These are phyloP conservation scores for Neohortaea acidophila DNA, from an alignment of 495 filamentous ascomycete genomes.

Conservation along the genomic window DNA sequence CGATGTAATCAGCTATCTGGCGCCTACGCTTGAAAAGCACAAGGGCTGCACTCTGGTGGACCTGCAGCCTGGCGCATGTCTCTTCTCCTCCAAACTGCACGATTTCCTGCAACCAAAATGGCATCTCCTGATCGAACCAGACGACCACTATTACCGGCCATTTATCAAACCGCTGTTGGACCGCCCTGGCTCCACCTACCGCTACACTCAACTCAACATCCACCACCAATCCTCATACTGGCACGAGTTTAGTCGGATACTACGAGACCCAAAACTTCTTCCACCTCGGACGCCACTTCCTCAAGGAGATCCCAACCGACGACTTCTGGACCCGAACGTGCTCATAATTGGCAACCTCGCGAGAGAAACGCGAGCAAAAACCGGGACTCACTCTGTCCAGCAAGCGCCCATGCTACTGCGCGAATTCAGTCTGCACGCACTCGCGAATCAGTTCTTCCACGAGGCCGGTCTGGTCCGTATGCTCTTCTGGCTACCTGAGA, in stretches of 20 bases:
- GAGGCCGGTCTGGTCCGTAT: constrained; percentile 11
- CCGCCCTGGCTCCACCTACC: constrained; percentile 38
- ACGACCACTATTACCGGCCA: constrained; percentile 35
- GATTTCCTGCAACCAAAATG: constrained; percentile 55
- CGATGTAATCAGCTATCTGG: constrained; percentile 29
- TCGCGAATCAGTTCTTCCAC: no score
- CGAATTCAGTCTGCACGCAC: no score
- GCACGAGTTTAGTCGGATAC: neutral
- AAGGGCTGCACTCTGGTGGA: constrained; percentile 68
- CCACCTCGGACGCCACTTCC: neutral
- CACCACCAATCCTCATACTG: neutral
- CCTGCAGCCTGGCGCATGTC: constrained; percentile 58
- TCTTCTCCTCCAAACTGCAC: constrained; percentile 64
- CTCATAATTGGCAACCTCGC: constrained; percentile 14
- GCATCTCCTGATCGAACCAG: constrained; percentile 66
- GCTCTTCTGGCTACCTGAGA: constrained; percentile 13
- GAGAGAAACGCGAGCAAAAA: neutral
- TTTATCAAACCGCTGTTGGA: constrained; percentile 49
- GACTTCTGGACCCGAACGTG: constrained; percentile 7
- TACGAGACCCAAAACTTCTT: constrained; percentile 2
- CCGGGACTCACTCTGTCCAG: no score
- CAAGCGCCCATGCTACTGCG: no score
- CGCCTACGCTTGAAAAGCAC: constrained; percentile 45
- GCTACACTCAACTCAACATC: constrained; percentile 7
- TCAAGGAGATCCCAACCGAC: constrained; percentile 1